Base-by-base conservation (phyloP, 208 protist species). In the Borovskyia barvae region DNA sequence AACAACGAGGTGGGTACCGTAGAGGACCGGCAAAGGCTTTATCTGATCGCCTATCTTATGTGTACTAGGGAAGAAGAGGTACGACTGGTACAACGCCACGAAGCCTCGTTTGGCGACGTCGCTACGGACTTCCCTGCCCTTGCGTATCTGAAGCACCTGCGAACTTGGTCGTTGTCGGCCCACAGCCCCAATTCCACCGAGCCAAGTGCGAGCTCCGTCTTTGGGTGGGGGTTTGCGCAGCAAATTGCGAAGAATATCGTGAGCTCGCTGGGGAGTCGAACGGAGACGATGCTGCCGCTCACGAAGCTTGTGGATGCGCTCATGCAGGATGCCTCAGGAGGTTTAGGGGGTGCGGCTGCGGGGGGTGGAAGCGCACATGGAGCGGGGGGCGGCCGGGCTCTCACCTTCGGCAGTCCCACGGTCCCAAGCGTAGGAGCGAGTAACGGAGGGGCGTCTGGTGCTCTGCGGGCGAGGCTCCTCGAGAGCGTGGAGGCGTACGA, bases 201-300 rank as follows among this genome's bases (percentile, higher is more conserved):
- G 43, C 39, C 56, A 24, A 66, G 43, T 14, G 43, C 69, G 3
- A 65, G 64, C 4, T 64, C 88, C 32, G 85, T 78, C 49, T 87
- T 90, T 62, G 85, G 77, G 5, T 94, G 88, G 85, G 84, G 81
- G 17, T 77, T 94, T 41, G 88, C 88, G n/a, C 88, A 94, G 77
- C 84, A 85, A 36, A 42, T 94, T 32, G 85, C 85, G 9, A 86
- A 90, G 64, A 90, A 86, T 51, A 82, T 94, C 49, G 84, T 72
- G 11, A 84, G 39, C 56, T 87, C 88, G 32, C 77, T 94, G 6
- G 81, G 78, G 11, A 50, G 55, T 25, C 80, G 74, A 41, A 53
- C 71, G 6, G 80, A 87, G 46, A 78, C 77, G 49, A 79, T 89
- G 67, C 66, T 94, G 35, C 86, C 90, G 15, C 61, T 93, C 22